phyloP scores from a whole-genome alignment of 805 yeast genomes.

The Vanderwaltozyma polyspora region DNA sequence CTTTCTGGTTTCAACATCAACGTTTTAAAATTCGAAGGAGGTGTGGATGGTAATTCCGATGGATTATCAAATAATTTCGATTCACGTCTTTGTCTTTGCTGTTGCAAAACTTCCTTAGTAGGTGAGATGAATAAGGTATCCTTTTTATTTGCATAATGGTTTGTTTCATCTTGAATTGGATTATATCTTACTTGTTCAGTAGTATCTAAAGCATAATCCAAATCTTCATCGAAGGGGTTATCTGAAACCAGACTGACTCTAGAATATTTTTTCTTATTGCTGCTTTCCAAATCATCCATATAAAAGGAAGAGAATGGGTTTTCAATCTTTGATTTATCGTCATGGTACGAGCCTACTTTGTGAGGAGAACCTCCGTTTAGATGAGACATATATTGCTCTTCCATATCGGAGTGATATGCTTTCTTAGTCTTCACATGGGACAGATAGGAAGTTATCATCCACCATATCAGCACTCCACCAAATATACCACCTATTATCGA shows the following conservation, averaged over 20 bases:
- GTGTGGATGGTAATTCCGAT: not conserved
- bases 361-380: too few relatives aligned
- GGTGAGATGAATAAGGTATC: slow-evolving; percentile 62
- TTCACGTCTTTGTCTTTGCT: slow-evolving; percentile 31
- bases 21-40: not conserved
- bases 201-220: not conserved
- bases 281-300: too few relatives aligned
- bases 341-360: too few relatives aligned
- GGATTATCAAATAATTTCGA: slow-evolving; percentile 1
- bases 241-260: not conserved
- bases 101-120: slow-evolving; percentile 58
- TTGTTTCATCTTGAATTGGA: slow-evolving; percentile 13
- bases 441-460: slow-evolving; percentile 34
- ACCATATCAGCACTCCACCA: slow-evolving; percentile 41
- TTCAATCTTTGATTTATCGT: not conserved
- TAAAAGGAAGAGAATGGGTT: not conserved
- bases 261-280: not conserved
- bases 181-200: slow-evolving; percentile 4
- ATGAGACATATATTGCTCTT: too few relatives aligned
- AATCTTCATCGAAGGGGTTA: not conserved
- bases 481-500: slow-evolving; percentile 51
- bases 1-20: slow-evolving; percentile 16
- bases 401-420: not conserved
- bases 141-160: slow-evolving; percentile 18
- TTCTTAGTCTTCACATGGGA: slow-evolving; percentile 44